These are phyloP conservation scores for Colletotrichum graminicola DNA, from an alignment of 2,329 filamentous ascomycete genomes.

Conservation along the genomic window DNA sequence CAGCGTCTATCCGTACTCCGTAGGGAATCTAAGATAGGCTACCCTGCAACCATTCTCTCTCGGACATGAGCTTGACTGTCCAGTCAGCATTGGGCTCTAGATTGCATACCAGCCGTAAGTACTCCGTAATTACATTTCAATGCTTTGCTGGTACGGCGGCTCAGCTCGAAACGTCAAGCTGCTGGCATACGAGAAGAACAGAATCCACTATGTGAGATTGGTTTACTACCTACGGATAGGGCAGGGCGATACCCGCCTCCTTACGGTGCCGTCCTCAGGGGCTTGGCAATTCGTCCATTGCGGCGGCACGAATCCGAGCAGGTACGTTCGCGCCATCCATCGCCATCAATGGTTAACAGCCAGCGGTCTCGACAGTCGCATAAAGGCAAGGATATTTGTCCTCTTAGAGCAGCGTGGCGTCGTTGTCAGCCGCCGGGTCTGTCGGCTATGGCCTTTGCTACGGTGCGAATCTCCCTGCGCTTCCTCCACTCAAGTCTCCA, in stretches of 20 bases:
- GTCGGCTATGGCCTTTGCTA: slow-evolving; percentile 20
- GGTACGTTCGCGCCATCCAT: neutral
- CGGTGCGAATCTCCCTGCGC: slow-evolving; percentile 23
- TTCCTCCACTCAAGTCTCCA: slow-evolving; percentile 30
- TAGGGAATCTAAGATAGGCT: neutral
- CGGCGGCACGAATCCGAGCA: slow-evolving; percentile 1
- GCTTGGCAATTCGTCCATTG: slow-evolving; percentile 11
- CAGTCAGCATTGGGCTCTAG: neutral
- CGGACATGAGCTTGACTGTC: slow-evolving; percentile 6
- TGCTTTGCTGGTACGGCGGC: slow-evolving; percentile 6
- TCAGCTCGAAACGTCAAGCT: slow-evolving; percentile 15
- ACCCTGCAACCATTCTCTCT: neutral
- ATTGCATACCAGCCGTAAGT: slow-evolving; percentile 2
- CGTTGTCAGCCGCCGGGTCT: slow-evolving; percentile 22
- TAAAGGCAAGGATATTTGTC: neutral
- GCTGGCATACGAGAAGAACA: neutral
- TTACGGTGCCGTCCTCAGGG: neutral
- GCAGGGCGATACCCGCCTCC: slow-evolving; percentile 15
- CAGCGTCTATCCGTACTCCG: too few relatives aligned
- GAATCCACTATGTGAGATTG: slow-evolving; percentile 25
- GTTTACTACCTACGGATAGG: slow-evolving; percentile 14
- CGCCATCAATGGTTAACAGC: neutral
- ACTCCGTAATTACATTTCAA: slow-evolving; percentile 26
- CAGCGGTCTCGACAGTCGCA: neutral
- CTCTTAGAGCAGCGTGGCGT: slow-evolving; percentile 18